Evolutionary conservation across 2,329 filamentous ascomycete genomes (phyloP).

Genomic region (Chaetomium globosum): DNA sequence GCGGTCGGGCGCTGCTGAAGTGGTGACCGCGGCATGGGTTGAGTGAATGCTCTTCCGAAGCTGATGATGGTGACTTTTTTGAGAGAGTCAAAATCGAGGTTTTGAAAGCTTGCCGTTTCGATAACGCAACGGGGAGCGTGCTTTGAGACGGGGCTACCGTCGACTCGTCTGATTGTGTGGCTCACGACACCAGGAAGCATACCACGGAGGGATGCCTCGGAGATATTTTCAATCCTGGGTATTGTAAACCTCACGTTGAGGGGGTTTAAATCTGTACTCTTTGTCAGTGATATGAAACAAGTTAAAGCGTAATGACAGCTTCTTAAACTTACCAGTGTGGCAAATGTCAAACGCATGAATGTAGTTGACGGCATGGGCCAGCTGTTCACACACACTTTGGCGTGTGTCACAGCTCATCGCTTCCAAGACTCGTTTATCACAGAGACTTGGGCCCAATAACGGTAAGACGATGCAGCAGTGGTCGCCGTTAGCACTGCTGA

Average conservation of each 20-base stretch:
- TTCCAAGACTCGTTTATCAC: background rate
- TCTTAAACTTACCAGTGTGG: background rate
- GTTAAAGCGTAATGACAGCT: background rate
- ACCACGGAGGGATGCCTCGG: background rate
- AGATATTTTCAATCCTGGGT: background rate
- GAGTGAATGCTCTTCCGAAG: background rate
- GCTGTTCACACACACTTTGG: background rate
- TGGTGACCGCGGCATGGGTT: background rate
- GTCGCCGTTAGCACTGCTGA: background rate
- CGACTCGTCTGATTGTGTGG: background rate
- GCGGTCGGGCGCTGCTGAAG: background rate
- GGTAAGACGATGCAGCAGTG: conserved; percentile 9
- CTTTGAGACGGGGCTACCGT: background rate
- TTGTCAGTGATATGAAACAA: background rate
- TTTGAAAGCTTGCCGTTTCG: background rate
- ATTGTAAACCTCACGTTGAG: conserved; percentile 3
- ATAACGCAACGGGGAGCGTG: background rate
- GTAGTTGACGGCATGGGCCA: conserved; percentile 2
- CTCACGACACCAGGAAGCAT: background rate
- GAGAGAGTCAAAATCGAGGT: background rate
- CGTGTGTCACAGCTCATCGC: background rate
- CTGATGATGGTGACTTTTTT: background rate
- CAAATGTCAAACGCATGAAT: background rate
- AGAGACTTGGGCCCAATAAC: background rate
- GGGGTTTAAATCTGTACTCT: background rate